These are phyloP conservation scores for Hortaea sp. DNA, from an alignment of 2,329 filamentous ascomycete genomes.

Conservation along the genomic window DNA sequence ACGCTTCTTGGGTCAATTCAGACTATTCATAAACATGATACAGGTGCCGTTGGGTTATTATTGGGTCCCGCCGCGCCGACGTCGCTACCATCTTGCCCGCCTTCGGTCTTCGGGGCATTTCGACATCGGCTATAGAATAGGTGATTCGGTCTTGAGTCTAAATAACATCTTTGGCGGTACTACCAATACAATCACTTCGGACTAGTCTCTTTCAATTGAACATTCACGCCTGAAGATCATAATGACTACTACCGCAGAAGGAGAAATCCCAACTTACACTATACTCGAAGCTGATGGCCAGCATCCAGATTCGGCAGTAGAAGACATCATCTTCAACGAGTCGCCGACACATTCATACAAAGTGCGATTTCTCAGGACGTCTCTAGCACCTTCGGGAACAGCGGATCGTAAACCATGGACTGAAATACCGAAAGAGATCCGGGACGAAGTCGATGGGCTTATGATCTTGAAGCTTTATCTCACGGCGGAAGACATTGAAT, in stretches of 20 bases:
- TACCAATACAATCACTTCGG: too few relatives aligned
- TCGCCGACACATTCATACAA: constrained; percentile 15
- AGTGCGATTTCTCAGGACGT: constrained; percentile 15
- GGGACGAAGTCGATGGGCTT: constrained; percentile 19
- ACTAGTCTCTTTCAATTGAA: too few relatives aligned
- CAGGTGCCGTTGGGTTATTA: too few relatives aligned
- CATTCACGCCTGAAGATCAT: too few relatives aligned
- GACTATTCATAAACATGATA: too few relatives aligned
- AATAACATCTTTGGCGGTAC: too few relatives aligned
- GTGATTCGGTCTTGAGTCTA: too few relatives aligned
- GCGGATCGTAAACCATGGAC: constrained; percentile 19
- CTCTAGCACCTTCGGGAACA: constrained; percentile 15
- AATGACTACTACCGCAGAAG: not conserved
- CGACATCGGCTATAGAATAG: too few relatives aligned
- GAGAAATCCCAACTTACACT: constrained; percentile 13
- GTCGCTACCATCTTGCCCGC: too few relatives aligned
- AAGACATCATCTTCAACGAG: constrained; percentile 20
- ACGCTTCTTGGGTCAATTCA: too few relatives aligned
- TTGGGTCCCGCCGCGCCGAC: too few relatives aligned
- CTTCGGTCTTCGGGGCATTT: too few relatives aligned
- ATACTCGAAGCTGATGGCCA: constrained; percentile 23
- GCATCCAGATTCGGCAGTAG: constrained; percentile 16
- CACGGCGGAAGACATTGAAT: constrained; percentile 15
- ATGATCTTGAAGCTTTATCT: constrained; percentile 21
- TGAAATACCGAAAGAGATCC: constrained; percentile 17